A percentile compares a stretch with the other conserved stretches of the same genome.
phyloP scores from a whole-genome alignment of 257 asterid genomes.

The Echium plantagineum region DNA sequence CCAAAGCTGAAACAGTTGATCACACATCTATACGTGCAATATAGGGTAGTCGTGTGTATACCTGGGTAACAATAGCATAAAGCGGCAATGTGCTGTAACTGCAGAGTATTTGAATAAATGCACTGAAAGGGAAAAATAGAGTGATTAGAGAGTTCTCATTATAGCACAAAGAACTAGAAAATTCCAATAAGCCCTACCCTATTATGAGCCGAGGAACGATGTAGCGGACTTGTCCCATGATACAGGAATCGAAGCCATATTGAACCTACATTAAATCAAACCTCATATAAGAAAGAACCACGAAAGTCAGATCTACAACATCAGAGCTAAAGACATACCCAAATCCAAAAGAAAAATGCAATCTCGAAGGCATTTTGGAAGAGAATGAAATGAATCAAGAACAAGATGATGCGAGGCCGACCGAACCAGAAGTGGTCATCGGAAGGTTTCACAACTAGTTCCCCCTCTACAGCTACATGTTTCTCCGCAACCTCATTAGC shows the following conservation, averaged over 20 bases:
- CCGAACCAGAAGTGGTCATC: constrained; percentile 3
- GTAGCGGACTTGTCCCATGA: constrained; percentile 68
- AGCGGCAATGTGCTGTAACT: constrained; percentile 94
- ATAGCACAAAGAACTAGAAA: not conserved
- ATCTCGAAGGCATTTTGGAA: not conserved
- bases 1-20: not conserved
- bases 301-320: not conserved
- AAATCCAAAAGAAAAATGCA: constrained; percentile 3
- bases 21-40: too few species aligned
- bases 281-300: not conserved
- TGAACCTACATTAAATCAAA: constrained; percentile 37
- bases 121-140: constrained; percentile 33
- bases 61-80: constrained; percentile 95
- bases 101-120: constrained; percentile 75
- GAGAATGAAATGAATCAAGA: constrained; percentile 3
- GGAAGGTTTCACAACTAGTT: constrained; percentile 1
- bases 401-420: not conserved
- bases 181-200: constrained; percentile 34
- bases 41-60: constrained; percentile 14
- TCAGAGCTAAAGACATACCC: not conserved
- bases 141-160: constrained; percentile 1
- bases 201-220: constrained; percentile 80
- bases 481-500: constrained; percentile 3
- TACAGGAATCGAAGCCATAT: constrained; percentile 85
- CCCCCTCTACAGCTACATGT: constrained; percentile 1